Conservation (phyloP, 2,329 filamentous ascomycete genomes). For the Hymenoscyphus albidus region DNA sequence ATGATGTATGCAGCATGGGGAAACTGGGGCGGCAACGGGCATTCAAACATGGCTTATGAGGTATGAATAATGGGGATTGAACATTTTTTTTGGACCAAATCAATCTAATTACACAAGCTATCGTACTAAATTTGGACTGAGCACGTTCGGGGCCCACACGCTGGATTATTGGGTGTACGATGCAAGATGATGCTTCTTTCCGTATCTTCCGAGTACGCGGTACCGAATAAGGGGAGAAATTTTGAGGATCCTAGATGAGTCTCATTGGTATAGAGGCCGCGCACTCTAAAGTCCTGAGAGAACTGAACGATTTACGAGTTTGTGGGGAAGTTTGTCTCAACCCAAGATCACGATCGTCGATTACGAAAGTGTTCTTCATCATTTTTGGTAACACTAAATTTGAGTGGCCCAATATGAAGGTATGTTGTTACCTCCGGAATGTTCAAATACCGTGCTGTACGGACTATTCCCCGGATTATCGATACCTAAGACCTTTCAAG, state of each 20-base stretch:
- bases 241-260: background rate
- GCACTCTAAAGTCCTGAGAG: background rate
- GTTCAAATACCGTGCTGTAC: background rate
- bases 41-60: background rate
- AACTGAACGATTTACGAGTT: background rate
- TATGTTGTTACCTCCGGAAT: background rate
- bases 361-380: background rate
- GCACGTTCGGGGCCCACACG: conserved; percentile 2
- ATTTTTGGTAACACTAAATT: conserved; percentile 1
- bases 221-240: background rate
- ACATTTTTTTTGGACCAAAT: conserved; percentile 1
- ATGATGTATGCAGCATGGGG: background rate
- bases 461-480: background rate
- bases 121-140: conserved; percentile 5
- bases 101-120: conserved; percentile 6
- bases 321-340: background rate
- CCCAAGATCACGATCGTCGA: background rate
- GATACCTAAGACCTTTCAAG: background rate
- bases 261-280: background rate
- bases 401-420: background rate
- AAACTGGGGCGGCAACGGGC: conserved; percentile 3
- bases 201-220: conserved; percentile 11
- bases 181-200: conserved; percentile 11
- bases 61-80: conserved; percentile 1
- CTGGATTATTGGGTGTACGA: conserved; percentile 7